Conservation (phyloP, 78 protist species). For the Polysphondylium violaceum region DNA sequence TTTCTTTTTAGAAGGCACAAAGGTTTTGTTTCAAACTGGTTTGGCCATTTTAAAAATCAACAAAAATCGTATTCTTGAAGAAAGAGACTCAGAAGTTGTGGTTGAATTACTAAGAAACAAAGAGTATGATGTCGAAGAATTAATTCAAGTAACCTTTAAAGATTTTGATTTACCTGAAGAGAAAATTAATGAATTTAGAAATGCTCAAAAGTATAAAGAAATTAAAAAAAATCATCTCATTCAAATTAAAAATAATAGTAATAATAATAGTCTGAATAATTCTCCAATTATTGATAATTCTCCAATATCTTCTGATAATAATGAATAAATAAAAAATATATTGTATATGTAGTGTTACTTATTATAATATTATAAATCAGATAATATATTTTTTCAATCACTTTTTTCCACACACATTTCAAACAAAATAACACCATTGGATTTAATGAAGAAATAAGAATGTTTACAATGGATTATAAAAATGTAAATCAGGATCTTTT, state of each 20-base stretch:
- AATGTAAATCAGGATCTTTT: too few relatives aligned
- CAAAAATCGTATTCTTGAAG: conserved; percentile 26
- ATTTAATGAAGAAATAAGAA: too few relatives aligned
- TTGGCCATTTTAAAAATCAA: conserved; percentile 70
- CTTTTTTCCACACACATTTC: too few relatives aligned
- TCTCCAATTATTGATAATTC: too few relatives aligned
- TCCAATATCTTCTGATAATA: too few relatives aligned
- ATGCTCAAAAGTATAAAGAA: conserved; percentile 66
- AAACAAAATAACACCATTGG: too few relatives aligned
- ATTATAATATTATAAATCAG: too few relatives aligned
- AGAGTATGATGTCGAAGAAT: conserved; percentile 56
- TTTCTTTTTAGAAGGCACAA: conserved; percentile 80
- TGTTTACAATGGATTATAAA: too few relatives aligned
- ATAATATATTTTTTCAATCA: too few relatives aligned
- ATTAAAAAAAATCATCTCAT: conserved; percentile 43
- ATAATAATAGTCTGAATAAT: background rate
- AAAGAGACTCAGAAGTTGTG: conserved; percentile 65
- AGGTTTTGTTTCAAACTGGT: conserved; percentile 73
- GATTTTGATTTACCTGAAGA: conserved; percentile 47
- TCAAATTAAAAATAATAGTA: conserved; percentile 8
- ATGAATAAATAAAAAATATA: too few relatives aligned
- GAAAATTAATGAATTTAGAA: conserved; percentile 49
- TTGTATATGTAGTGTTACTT: too few relatives aligned
- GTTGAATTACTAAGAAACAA: conserved; percentile 30
- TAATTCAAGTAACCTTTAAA: conserved; percentile 43